Base-by-base conservation (phyloP, 345 rosid genomes). In the Brassica rapa region DNA sequence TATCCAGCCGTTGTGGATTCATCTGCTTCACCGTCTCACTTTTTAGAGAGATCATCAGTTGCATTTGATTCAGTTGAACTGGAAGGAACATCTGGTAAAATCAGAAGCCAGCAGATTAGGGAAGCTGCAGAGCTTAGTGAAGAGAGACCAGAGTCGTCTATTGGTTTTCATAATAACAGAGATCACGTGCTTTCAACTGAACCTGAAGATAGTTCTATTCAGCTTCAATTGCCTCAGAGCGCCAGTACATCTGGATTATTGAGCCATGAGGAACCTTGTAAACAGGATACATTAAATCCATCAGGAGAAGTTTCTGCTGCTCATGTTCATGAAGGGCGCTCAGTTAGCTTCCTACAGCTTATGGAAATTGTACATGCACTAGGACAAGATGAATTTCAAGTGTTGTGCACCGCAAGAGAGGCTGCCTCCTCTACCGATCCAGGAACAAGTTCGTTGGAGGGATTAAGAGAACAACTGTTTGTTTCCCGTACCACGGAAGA, bases 391-490 rank as follows among this genome's bases (percentile, higher is more conserved):
- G 90, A 91, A 32, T 86, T 69, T 77, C 77, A 71, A 32, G 71
- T 79, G 74, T 84, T 89, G 75, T 85, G 89, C 51, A 66, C 77
- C 60, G 85, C 88, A 27, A 86, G 89, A 71, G 86, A 56, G 67
- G 68, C 68, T 8, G 74, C 66, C 82, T 72, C 83, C 35, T 61
- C 67, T 72, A 75, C 56, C 2, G 80, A 70, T 29, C 62, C 76
- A 37, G 87, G 80, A 73, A 74, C 70, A 55, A 78, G 61, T 66
- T 86, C 74, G 8, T 33, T 85, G 61, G 93, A 85, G 79, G 84
- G 82, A 85, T 80, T 93, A 43, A 85, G 82, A 39, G 94, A 89
- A 74, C 89, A 90, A 67, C 73, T 93, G 41, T 87, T 85, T 73
- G 74, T 89, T 37, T 51, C 89, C 33, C 85, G 77, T 41, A 82